Conservation (phyloP, 2,329 filamentous ascomycete genomes). For the Microcyclospora tardicrescens region DNA sequence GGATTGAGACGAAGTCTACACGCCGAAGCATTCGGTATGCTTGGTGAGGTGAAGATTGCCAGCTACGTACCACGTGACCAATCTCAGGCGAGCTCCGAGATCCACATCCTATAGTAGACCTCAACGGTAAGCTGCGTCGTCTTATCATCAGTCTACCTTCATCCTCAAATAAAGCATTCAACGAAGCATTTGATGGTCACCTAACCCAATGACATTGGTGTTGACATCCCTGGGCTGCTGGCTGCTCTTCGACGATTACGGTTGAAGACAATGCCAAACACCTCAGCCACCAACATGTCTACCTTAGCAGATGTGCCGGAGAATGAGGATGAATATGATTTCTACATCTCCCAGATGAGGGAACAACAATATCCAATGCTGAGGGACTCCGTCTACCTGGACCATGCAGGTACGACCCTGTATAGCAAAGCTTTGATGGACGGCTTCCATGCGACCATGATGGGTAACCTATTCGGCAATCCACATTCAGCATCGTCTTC, state of each 20-base stretch:
- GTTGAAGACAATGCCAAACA: conserved; percentile 3
- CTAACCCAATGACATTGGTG: conserved; percentile 6
- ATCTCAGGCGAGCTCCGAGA: too few relatives aligned
- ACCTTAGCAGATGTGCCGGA: background rate
- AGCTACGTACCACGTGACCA: too few relatives aligned
- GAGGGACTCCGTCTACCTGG: conserved; percentile 49
- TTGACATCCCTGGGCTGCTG: conserved; percentile 5
- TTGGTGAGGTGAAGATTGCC: too few relatives aligned
- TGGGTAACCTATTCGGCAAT: conserved; percentile 70
- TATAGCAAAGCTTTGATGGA: conserved; percentile 61
- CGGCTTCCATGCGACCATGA: conserved; percentile 65
- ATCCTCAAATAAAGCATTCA: too few relatives aligned
- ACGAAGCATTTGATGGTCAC: too few relatives aligned
- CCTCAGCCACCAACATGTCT: conserved; percentile 1
- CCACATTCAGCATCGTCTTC: conserved; percentile 80
- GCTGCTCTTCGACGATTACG: conserved; percentile 8
- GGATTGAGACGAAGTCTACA: too few relatives aligned
- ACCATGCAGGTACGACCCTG: conserved; percentile 83
- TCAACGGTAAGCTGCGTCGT: too few relatives aligned
- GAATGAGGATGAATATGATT: conserved; percentile 19
- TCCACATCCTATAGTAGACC: too few relatives aligned
- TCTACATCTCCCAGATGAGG: conserved; percentile 36
- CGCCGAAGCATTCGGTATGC: too few relatives aligned
- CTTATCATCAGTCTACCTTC: too few relatives aligned
- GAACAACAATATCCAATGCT: conserved; percentile 34